Percentiles rank a stretch among this genome's conserved stretches.
Conservation (phyloP, 108 stramenopile genomes). For the Schizochytrium sp. region DNA sequence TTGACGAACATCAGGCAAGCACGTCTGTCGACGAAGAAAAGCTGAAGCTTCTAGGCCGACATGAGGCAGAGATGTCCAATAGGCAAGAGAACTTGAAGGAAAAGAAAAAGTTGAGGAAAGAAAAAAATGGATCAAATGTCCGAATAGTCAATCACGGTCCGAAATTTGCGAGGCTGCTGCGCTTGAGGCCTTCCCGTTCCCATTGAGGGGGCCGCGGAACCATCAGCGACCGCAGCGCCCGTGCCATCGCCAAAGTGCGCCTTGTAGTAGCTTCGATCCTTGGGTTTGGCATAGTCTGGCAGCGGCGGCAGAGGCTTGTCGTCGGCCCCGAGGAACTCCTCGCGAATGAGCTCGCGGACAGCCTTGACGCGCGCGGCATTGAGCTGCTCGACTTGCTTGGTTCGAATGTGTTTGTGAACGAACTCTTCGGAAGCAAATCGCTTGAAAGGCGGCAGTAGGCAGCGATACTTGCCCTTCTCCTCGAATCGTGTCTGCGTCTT, state of each 20-base stretch:
- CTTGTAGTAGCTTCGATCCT: neutral
- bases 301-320: slow-evolving; percentile 3
- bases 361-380: neutral
- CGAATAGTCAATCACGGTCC: slow-evolving; percentile 13
- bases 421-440: neutral
- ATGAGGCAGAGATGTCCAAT: neutral
- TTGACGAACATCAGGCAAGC: too few species aligned
- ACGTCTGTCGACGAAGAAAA: too few species aligned
- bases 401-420: slow-evolving; percentile 8
- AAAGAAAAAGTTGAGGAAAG: neutral
- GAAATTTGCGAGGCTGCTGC: neutral
- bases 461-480: neutral
- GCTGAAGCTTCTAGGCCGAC: too few species aligned
- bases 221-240: too few species aligned
- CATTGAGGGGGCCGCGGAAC: too few species aligned
- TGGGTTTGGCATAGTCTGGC: neutral
- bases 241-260: neutral
- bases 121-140: neutral
- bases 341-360: neutral
- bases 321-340: neutral
- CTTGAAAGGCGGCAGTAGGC: neutral
- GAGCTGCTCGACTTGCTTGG: neutral
- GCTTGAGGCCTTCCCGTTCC: too few species aligned
- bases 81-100: neutral
- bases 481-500: neutral